These are phyloP conservation scores for Hymenochaete sp. DNA, from an alignment of 1,284 basidiomycete genomes.

Conservation along the genomic window DNA sequence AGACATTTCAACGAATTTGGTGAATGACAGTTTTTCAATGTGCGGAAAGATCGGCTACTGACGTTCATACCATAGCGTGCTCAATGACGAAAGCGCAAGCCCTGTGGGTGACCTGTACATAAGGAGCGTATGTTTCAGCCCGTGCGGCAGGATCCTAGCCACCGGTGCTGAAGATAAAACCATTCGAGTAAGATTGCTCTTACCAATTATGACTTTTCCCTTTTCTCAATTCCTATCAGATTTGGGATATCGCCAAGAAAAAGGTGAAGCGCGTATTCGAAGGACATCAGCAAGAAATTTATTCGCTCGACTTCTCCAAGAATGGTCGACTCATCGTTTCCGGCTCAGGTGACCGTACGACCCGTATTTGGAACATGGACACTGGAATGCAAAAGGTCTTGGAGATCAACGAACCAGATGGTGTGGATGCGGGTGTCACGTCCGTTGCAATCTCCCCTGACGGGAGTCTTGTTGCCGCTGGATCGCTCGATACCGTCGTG, in stretches of 20 bases:
- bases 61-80: slow-evolving; percentile 37
- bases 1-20: slow-evolving; percentile 60
- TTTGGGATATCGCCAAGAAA: slow-evolving; percentile 79
- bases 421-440: slow-evolving; percentile 68
- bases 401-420: slow-evolving; percentile 50
- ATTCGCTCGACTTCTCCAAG: slow-evolving; percentile 79
- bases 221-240: slow-evolving; percentile 36
- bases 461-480: slow-evolving; percentile 74
- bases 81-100: slow-evolving; percentile 59
- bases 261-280: slow-evolving; percentile 67
- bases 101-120: slow-evolving; percentile 74
- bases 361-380: slow-evolving; percentile 82
- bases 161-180: slow-evolving; percentile 81
- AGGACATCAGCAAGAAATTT: slow-evolving; percentile 87
- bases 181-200: slow-evolving; percentile 53
- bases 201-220: too few relatives aligned
- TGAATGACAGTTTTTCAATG: slow-evolving; percentile 20
- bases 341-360: slow-evolving; percentile 83
- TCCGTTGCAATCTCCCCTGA: slow-evolving; percentile 77
- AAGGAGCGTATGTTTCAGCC: slow-evolving; percentile 77
- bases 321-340: slow-evolving; percentile 82
- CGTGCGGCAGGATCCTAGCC: slow-evolving; percentile 72
- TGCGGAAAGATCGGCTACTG: background rate
- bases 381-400: slow-evolving; percentile 50
- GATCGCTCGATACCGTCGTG: slow-evolving; percentile 76